phyloP scores from a whole-genome alignment of 345 rosid species.

The Populus nigra region DNA sequence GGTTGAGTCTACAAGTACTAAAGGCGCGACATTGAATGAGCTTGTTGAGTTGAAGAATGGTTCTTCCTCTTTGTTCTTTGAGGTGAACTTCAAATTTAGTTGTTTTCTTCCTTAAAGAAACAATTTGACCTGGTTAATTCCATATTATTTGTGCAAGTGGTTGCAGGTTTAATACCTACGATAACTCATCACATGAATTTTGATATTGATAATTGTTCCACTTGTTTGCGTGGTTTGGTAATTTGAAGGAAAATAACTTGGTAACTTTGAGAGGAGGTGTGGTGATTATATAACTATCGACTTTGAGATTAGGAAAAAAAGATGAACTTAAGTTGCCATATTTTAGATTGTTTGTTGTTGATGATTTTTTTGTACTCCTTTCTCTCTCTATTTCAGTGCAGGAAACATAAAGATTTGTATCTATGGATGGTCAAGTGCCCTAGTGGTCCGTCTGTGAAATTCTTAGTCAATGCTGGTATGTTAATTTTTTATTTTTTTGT shows the following conservation, averaged over 20 bases:
- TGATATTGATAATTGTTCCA: background rate
- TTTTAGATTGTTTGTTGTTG: background rate
- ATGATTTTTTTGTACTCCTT: background rate
- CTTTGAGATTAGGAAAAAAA: background rate
- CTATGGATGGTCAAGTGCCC: conserved; percentile 76
- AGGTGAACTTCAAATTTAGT: conserved; percentile 41
- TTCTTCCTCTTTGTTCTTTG: conserved; percentile 84
- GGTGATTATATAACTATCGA: background rate
- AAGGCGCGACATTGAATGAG: conserved; percentile 79
- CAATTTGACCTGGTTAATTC: background rate
- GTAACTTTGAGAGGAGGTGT: background rate
- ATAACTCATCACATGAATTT: background rate
- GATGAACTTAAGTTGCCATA: background rate
- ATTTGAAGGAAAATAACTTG: background rate
- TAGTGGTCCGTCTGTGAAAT: conserved; percentile 85
- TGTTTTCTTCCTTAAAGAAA: background rate
- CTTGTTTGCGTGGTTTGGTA: background rate
- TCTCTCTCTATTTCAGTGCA: conserved; percentile 51
- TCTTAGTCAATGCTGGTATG: conserved; percentile 91
- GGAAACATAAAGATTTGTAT: conserved; percentile 90
- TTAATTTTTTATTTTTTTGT: conserved; percentile 20
- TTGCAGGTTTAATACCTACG: background rate
- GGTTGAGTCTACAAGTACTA: conserved; percentile 75
- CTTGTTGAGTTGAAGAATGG: conserved; percentile 84
- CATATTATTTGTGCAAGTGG: background rate